phyloP scores from a whole-genome alignment of 2,329 filamentous ascomycete genomes.

The Graphiopsis chlorocephala region DNA sequence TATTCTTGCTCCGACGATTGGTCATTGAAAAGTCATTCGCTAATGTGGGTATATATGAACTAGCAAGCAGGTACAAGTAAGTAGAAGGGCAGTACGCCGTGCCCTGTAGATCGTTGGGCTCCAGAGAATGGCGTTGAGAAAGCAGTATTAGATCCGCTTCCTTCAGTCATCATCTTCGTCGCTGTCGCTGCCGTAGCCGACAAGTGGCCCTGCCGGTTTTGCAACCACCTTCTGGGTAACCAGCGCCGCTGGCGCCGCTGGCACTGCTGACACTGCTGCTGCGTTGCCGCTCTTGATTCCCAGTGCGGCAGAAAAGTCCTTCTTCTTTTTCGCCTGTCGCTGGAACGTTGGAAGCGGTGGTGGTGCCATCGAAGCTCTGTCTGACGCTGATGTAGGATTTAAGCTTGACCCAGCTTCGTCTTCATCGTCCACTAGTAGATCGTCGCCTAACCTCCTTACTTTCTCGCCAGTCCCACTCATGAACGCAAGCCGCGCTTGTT shows the following conservation, averaged over 20 bases:
- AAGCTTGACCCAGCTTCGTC: slow-evolving; percentile 20
- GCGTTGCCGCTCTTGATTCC: slow-evolving; percentile 69
- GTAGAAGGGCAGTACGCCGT: background rate
- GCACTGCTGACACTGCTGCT: background rate
- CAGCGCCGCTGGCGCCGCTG: background rate
- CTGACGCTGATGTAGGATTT: slow-evolving; percentile 10
- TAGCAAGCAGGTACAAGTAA: background rate
- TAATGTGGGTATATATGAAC: background rate
- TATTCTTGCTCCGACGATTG: background rate
- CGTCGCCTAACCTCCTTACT: slow-evolving; percentile 53
- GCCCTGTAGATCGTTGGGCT: background rate
- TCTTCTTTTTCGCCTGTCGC: slow-evolving; percentile 80
- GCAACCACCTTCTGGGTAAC: background rate
- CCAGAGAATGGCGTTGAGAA: background rate
- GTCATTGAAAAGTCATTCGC: background rate
- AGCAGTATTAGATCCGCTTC: background rate
- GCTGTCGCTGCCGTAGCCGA: slow-evolving; percentile 87
- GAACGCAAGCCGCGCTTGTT: slow-evolving; percentile 77
- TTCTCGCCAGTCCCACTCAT: slow-evolving; percentile 57
- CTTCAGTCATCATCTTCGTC: slow-evolving; percentile 56
- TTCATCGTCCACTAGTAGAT: slow-evolving; percentile 24
- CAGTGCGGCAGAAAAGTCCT: slow-evolving; percentile 68
- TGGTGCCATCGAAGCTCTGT: slow-evolving; percentile 39
- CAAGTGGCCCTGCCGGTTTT: slow-evolving; percentile 64
- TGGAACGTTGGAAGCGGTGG: slow-evolving; percentile 67